Evolutionary conservation across 108 stramenopile genomes (phyloP), one percentile per base, ranked within the genome.

Genomic region (Stephanodiscus minutulus): DNA sequence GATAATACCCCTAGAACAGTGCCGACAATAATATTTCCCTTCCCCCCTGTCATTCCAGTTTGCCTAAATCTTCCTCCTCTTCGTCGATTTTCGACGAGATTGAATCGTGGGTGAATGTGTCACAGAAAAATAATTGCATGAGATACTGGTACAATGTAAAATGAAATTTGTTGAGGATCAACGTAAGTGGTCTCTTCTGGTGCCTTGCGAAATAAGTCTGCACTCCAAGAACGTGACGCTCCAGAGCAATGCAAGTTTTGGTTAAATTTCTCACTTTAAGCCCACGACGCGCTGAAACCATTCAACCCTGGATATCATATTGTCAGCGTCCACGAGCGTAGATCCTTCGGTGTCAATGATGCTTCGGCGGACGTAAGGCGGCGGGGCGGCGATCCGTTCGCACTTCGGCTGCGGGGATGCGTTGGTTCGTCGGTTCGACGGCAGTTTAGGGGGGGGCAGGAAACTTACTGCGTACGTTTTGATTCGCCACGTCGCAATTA

Each of bases 11-110:
- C 77, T 0, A 79, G 12, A 7, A 79, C 41, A 1, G 59, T 56
- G 11, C 77, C 77, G 2, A 79, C 58, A n/a, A 79, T 43, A 13
- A 79, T 79, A n/a, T n/a, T n/a, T n/a, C n/a, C n/a, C n/a, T 79
- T 72, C 9, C 63, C 52, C 5, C 77, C 77, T 18, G 55, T 52
- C 33, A 77, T 60, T 10, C 76, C 76, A 13, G 76, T 77, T 64
- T 64, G 76, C 65, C 76, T 61, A 56, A 77, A 77, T 50, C 64
- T 49, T 27, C 69, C 76, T 33, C 76, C 76, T 65, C 76, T 77
- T 35, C 59, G 35, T 47, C 13, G 7, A 29, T 62, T 8, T 50
- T 61, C 53, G 2, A 0, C 47, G 62, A 36, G 44, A 10, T 57
- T 44, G 37, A 54, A 46, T 50, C 46, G 9, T 43, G 39, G 39